A percentile compares a stretch with the other conserved stretches of the same genome.
Evolutionary conservation across 345 rosid species (phyloP).

Genomic region (Heritiera fomes): DNA sequence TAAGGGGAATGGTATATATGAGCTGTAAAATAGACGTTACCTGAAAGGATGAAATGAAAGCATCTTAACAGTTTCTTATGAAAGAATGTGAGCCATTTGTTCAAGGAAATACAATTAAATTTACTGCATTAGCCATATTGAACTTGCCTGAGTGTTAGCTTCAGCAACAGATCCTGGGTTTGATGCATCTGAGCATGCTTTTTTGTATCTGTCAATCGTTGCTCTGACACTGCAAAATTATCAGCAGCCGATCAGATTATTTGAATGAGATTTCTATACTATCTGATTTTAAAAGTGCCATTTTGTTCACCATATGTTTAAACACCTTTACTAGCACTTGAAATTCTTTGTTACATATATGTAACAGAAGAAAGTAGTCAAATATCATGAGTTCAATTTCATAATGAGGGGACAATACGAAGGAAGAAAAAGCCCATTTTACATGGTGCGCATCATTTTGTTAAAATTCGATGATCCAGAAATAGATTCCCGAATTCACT

Average conservation of each 20-base stretch:
- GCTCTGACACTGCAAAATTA: constrained; percentile 61
- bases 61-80: not conserved
- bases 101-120: not conserved
- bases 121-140: not conserved
- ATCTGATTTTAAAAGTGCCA: not conserved
- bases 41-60: not conserved
- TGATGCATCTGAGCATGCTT: constrained; percentile 61
- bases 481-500: not conserved
- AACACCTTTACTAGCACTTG: not conserved
- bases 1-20: no score
- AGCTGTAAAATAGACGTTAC: not conserved
- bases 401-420: not conserved
- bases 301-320: not conserved
- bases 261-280: not conserved
- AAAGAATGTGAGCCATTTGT: not conserved
- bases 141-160: constrained; percentile 77
- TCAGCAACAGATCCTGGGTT: constrained; percentile 67
- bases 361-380: not conserved
- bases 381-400: not conserved
- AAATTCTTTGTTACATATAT: not conserved
- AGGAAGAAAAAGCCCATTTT: not conserved
- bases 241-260: not conserved
- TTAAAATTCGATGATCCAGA: not conserved
- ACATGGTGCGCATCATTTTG: not conserved
- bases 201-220: constrained; percentile 91